Evolutionary conservation across 148 eudicot genomes (phyloP), one percentile per base, ranked within the genome.

Genomic region (Diospyros kaki): DNA sequence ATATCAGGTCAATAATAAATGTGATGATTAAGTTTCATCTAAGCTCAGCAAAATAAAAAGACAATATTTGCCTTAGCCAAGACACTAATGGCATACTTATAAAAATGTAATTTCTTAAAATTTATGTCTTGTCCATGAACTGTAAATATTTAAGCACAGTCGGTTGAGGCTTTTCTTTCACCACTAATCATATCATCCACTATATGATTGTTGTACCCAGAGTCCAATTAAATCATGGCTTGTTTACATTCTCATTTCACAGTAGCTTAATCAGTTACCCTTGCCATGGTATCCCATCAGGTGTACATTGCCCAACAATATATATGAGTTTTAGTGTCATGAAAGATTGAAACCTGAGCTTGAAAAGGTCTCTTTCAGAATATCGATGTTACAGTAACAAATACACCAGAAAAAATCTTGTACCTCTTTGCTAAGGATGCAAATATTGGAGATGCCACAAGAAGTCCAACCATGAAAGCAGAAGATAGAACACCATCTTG

Each of bases 401-500:
- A 70, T 65, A 42, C 48, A 38, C 56, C 13, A 18, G 6, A 18
- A 59, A 54, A 46, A 14, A 48, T 70, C 43, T 18, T 56, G 76
- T 75, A 95, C 98, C 93, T 91, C 83, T 93, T 93, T 53, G 91
- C 91, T 53, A 91, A 77, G 68, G 91, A 73, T 72, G 98, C 98
- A 86, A 95, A 93, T 71, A 95, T 81, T 17, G 94, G 97, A 77
- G 96, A 95, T 58, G 97, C 96, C 71, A 89, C 82, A 28, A 93
- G 87, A 82, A 95, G 97, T 77, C 97, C 99, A 68, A 95, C 97
- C 99, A 95, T 93, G 90, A 95, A 95, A 68, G 97, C 99, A 74
- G 99, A 95, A 64, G 99, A 91, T 79, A 95, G 76, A 64, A 89
- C 88, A 58, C 99, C 99, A 87, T 95, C 99, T 85, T 95, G 78